These are phyloP conservation scores for Phytophthora tentaculata DNA, from an alignment of 352 stramenopile species.

Conservation along the genomic window DNA sequence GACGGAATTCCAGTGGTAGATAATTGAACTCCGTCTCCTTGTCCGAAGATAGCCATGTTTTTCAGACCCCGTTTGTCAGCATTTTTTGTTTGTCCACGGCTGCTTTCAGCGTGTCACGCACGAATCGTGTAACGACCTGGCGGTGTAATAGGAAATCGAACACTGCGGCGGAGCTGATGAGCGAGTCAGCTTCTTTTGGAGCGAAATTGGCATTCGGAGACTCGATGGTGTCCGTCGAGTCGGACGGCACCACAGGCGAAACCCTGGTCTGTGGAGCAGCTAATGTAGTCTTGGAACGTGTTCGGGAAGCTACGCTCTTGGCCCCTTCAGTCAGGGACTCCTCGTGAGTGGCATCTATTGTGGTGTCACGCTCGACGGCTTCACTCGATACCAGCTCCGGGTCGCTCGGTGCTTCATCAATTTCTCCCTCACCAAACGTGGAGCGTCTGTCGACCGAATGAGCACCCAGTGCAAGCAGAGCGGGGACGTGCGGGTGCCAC, in stretches of 20 bases:
- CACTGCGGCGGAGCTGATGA: background rate
- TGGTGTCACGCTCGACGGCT: too few relatives aligned
- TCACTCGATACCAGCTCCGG: too few relatives aligned
- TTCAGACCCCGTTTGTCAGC: background rate
- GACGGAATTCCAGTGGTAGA: background rate
- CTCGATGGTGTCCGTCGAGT: too few relatives aligned
- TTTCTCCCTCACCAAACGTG: constrained; percentile 1
- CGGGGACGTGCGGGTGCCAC: background rate
- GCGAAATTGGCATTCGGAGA: too few relatives aligned
- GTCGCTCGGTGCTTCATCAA: background rate
- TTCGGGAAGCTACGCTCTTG: background rate
- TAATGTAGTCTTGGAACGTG: too few relatives aligned
- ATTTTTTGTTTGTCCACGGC: background rate
- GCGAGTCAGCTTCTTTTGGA: too few relatives aligned
- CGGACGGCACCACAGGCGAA: too few relatives aligned
- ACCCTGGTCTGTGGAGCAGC: too few relatives aligned
- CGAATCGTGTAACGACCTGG: background rate
- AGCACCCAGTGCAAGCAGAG: background rate
- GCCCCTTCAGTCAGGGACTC: background rate
- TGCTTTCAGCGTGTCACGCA: background rate
- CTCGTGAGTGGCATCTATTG: too few relatives aligned
- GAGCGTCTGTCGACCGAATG: too few relatives aligned
- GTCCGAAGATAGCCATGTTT: background rate
- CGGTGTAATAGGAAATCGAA: background rate
- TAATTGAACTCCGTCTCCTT: background rate